These are phyloP conservation scores for Wickerhamiella dianesei DNA, from an alignment of 805 yeast species.

Conservation along the genomic window DNA sequence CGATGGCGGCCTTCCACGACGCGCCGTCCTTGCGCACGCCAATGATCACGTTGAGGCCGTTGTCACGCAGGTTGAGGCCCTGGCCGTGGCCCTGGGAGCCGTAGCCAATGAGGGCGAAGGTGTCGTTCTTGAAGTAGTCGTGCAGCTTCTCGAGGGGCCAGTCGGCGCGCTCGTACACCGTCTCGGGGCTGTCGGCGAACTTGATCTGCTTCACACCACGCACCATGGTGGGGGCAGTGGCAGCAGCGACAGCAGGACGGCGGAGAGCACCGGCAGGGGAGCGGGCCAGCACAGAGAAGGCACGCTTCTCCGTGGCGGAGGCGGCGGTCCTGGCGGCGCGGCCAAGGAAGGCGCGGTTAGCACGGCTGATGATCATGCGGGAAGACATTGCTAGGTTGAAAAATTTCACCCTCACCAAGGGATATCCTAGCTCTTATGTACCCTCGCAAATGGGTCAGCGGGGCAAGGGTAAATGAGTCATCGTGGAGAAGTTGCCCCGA, in stretches of 20 bases:
- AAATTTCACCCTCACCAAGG: not conserved
- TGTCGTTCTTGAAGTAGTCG: slow-evolving; percentile 95
- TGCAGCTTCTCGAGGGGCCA: slow-evolving; percentile 97
- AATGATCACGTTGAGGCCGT: slow-evolving; percentile 91
- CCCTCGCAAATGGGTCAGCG: not conserved
- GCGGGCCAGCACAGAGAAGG: slow-evolving; percentile 37
- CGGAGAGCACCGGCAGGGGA: slow-evolving; percentile 26
- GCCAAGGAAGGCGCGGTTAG: slow-evolving; percentile 24
- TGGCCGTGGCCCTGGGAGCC: slow-evolving; percentile 99
- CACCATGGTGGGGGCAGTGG: slow-evolving; percentile 41
- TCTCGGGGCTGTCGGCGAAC: slow-evolving; percentile 91
- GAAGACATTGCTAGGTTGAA: slow-evolving; percentile 17
- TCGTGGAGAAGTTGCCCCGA: not conserved
- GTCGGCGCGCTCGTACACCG: slow-evolving; percentile 97
- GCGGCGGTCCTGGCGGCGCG: slow-evolving; percentile 30
- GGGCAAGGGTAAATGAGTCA: not conserved
- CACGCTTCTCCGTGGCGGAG: slow-evolving; percentile 42
- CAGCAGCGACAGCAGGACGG: slow-evolving; percentile 22
- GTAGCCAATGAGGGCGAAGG: slow-evolving; percentile 95
- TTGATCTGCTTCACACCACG: slow-evolving; percentile 95
- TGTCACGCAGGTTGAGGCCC: slow-evolving; percentile 98
- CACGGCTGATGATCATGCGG: slow-evolving; percentile 20
- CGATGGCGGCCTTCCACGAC: slow-evolving; percentile 98
- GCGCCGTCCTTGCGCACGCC: slow-evolving; percentile 99
- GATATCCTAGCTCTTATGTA: not conserved